A percentile compares a stretch with the other conserved stretches of the same genome.
phyloP scores from a whole-genome alignment of 2,329 filamentous ascomycete genomes.

The Magnaporthales sp. region DNA sequence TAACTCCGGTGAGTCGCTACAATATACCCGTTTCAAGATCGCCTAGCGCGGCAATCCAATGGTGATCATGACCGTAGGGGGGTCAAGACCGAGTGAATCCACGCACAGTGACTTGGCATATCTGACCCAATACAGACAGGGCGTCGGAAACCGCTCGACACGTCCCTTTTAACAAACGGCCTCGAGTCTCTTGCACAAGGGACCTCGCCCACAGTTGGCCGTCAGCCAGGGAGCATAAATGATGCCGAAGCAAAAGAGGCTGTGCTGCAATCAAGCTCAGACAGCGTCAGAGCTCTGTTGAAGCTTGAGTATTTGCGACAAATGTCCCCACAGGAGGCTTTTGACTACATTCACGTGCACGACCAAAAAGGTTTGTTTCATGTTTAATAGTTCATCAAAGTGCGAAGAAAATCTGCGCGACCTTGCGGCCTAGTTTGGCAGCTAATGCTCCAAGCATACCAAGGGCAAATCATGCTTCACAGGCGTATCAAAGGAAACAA shows the following conservation, averaged over 20 bases:
- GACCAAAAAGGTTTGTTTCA: not conserved
- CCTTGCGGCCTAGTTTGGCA: too few relatives aligned
- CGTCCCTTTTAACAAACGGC: not conserved
- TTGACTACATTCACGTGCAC: not conserved
- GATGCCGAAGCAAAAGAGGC: not conserved
- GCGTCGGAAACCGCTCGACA: not conserved
- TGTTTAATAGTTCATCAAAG: not conserved
- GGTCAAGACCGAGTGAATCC: not conserved
- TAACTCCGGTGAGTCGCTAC: not conserved
- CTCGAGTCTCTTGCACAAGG: not conserved
- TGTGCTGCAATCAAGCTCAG: not conserved
- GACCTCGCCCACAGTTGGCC: not conserved
- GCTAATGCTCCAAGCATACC: too few relatives aligned
- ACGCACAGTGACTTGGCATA: not conserved
- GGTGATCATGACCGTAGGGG: not conserved
- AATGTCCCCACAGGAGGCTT: not conserved
- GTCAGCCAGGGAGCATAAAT: not conserved
- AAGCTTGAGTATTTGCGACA: not conserved
- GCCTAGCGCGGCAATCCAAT: not conserved
- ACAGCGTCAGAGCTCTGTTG: not conserved
- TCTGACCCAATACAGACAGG: not conserved
- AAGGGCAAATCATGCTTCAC: too few relatives aligned
- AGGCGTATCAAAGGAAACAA: not conserved
- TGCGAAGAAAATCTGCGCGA: too few relatives aligned
- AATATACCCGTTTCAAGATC: not conserved